Conservation (phyloP, 2,329 filamentous ascomycete genomes). For the Cylindrodendrum hubeiense region DNA sequence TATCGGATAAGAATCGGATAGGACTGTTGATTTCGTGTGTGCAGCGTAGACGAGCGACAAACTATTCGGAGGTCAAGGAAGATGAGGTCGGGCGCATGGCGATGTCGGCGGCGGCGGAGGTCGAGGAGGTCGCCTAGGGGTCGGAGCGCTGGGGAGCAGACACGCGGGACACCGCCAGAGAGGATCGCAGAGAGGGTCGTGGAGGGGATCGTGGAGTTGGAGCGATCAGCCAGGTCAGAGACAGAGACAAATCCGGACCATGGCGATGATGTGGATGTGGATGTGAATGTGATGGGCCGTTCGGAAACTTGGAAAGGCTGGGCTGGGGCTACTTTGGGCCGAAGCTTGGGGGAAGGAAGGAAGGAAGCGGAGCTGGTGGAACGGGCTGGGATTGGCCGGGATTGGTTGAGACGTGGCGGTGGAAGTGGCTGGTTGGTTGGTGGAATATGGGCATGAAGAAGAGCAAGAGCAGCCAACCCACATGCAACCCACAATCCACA, state of each 20-base stretch:
- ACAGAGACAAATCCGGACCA: constrained; percentile 3
- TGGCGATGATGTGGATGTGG: constrained; percentile 3
- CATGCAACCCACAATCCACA: too few relatives aligned
- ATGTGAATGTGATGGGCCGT: constrained; percentile 25
- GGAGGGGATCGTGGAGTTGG: neutral
- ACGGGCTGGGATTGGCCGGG: neutral
- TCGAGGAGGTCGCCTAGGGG: neutral
- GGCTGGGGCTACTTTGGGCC: constrained; percentile 22
- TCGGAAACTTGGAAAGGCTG: constrained; percentile 30
- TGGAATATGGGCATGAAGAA: neutral
- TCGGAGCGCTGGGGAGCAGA: neutral
- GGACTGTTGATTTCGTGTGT: neutral
- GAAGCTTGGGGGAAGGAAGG: constrained; percentile 12
- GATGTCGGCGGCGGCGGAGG: constrained; percentile 22
- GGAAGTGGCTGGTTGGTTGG: constrained; percentile 16
- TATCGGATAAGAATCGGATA: neutral
- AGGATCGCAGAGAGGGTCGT: neutral
- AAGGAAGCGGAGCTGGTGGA: constrained; percentile 10
- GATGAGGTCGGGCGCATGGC: constrained; percentile 23
- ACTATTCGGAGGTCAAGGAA: constrained; percentile 15
- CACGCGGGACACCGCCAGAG: neutral
- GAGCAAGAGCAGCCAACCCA: constrained; percentile 13
- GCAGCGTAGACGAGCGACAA: neutral
- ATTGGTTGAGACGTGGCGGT: constrained; percentile 16
- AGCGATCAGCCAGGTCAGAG: neutral